Percentiles rank a stretch among this genome's conserved stretches.
phyloP scores from a whole-genome alignment of 2,329 filamentous ascomycete genomes.

The Achaetomium macrosporum region DNA sequence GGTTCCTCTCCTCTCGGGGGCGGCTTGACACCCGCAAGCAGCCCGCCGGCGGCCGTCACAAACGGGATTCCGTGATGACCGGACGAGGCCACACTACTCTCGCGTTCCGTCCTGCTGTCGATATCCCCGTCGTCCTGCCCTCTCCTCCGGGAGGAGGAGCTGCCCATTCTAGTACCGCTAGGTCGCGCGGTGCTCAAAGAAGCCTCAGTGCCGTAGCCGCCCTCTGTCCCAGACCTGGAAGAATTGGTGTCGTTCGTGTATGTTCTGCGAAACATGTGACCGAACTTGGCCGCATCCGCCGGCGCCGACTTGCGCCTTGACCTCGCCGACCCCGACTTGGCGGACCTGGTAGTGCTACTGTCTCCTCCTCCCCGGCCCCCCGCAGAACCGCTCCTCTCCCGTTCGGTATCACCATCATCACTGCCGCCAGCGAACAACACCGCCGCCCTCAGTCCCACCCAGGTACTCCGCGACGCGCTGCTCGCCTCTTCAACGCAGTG shows the following conservation, averaged over 20 bases:
- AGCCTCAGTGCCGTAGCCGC: neutral
- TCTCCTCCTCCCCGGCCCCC: neutral
- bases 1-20: constrained; percentile 28
- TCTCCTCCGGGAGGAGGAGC: neutral
- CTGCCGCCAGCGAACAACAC: constrained; percentile 24
- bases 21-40: constrained; percentile 19
- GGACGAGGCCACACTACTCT: constrained; percentile 25
- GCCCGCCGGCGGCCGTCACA: constrained; percentile 1
- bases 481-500: constrained; percentile 53
- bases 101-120: constrained; percentile 33
- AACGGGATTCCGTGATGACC: constrained; percentile 10
- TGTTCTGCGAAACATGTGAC: neutral
- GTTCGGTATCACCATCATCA: neutral
- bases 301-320: constrained; percentile 27
- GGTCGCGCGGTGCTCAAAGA: neutral
- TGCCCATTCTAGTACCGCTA: too few species aligned
- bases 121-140: constrained; percentile 19
- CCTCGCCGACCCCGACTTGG: neutral
- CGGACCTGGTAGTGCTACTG: neutral
- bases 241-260: neutral
- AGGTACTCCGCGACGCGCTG: constrained; percentile 54
- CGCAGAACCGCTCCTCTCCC: neutral
- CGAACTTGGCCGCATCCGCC: constrained; percentile 21
- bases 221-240: neutral
- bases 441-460: constrained; percentile 49